phyloP scores from a whole-genome alignment of 2,329 filamentous ascomycete genomes.

The Chaetomium olivaceum region DNA sequence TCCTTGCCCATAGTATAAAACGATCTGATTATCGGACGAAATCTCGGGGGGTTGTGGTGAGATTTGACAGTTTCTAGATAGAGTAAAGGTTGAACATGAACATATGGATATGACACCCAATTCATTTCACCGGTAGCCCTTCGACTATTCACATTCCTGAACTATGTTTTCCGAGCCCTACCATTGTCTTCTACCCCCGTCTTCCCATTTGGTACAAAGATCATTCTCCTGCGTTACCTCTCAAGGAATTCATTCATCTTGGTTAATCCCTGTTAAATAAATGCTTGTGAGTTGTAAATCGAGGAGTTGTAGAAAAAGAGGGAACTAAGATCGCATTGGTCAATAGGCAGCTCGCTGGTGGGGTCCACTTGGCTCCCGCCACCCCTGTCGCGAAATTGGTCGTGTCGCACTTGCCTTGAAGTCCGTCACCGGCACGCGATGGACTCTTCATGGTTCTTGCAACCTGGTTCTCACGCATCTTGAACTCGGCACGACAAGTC shows the following conservation, averaged over 20 bases:
- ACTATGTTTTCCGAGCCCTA: too few relatives aligned
- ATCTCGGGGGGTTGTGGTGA: not conserved
- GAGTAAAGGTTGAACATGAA: too few relatives aligned
- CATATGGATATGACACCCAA: too few relatives aligned
- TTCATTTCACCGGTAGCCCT: too few relatives aligned
- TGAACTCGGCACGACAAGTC: slow-evolving; percentile 24
- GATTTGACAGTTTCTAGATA: not conserved
- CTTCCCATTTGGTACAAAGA: too few relatives aligned
- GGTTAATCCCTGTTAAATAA: not conserved
- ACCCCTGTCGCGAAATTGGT: slow-evolving; percentile 23
- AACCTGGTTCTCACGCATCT: slow-evolving; percentile 25
- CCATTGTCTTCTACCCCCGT: too few relatives aligned
- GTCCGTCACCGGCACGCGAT: slow-evolving; percentile 15
- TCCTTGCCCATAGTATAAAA: not conserved
- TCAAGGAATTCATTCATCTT: too few relatives aligned
- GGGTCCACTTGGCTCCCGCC: not conserved
- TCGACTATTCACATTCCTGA: too few relatives aligned
- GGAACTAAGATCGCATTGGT: not conserved
- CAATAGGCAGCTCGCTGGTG: not conserved
- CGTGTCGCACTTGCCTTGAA: slow-evolving; percentile 11
- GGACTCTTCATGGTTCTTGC: slow-evolving; percentile 28
- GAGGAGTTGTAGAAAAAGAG: not conserved
- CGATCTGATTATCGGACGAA: not conserved
- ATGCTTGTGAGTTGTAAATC: not conserved
- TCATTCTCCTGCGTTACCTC: too few relatives aligned